Base-by-base conservation (phyloP, 192 early-diverging fungal genomes). In the Coemansia sp. region DNA sequence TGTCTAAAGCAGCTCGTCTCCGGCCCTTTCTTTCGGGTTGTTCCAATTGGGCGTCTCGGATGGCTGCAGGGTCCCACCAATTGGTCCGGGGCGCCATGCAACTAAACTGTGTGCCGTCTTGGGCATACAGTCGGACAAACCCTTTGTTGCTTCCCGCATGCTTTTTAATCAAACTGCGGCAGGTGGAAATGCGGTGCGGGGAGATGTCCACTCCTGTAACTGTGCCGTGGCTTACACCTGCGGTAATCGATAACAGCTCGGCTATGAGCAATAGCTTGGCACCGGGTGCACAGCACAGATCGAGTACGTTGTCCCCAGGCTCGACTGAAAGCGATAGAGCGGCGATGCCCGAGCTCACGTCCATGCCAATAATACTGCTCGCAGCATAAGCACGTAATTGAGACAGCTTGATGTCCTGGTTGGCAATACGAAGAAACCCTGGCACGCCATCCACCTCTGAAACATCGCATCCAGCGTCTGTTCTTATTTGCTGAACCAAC, bases 151-250 rank as follows among this genome's bases (percentile, higher is more conserved):
- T 77, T 58, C 50, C 83, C 59, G 32, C 69, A 87, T 92, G 89
- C 19, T 91, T 94, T 50, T 89, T 88, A 27, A 95, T 37, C 23
- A 93, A 55, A 25, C 80, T 86, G 27, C 87, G 85, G 69, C 92
- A 94, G 0, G 89, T 93, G 4, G 88, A 81, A 32, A 91, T 67
- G 9, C 97, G 83, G 59, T 91, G 84, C 3, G 64, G 22, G 2
- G 87, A 87, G 25, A 97, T 79, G 67, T 98, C 97, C 0, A 98
- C 94, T 2, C 95, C 97, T 0, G 97, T 98, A 4, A 95, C 89
- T 0, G 92, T 91, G 1, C 97, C 97, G 17, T 8, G 27, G 5
- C 3, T 9, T 8, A 84, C 86, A 15, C 52, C 53, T 6, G 14
- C 24, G 4, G 25, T 22, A 23, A 22, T 21, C 11, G 10, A 85